Conservation (phyloP, 2,329 filamentous ascomycete genomes). For the Microsporum canis region DNA sequence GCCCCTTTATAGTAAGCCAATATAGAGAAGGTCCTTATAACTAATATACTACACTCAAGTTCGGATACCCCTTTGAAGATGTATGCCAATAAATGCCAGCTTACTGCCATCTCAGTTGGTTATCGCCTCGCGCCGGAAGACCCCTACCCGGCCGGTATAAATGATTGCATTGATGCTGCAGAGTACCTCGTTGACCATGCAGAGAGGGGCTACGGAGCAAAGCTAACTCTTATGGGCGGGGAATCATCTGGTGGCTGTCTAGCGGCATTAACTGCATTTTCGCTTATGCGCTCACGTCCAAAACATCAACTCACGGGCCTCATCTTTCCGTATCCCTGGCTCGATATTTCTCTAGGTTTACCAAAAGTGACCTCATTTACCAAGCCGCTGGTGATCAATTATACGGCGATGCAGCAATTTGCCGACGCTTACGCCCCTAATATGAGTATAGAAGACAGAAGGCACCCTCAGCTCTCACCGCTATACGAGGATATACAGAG, state of each 20-base stretch:
- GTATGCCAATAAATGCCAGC: constrained; percentile 39
- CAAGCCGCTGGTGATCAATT: not conserved
- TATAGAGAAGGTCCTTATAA: not conserved
- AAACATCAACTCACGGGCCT: not conserved
- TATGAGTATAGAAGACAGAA: not conserved
- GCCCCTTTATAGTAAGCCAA: constrained; percentile 9
- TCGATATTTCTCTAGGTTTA: not conserved
- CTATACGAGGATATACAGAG: constrained; percentile 38
- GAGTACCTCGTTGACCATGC: constrained; percentile 43
- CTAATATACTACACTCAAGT: constrained; percentile 16
- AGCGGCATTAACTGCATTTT: constrained; percentile 36
- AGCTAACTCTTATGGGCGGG: constrained; percentile 37
- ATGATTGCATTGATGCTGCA: constrained; percentile 49
- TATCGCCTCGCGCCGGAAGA: constrained; percentile 51
- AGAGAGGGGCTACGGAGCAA: constrained; percentile 31
- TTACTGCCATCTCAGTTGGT: constrained; percentile 46
- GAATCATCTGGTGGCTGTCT: constrained; percentile 45
- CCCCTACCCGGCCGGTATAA: constrained; percentile 43
- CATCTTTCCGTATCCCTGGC: not conserved
- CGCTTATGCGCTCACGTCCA: constrained; percentile 29
- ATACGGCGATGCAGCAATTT: not conserved
- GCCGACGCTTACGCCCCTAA: not conserved
- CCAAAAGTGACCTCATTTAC: not conserved
- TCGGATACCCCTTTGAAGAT: constrained; percentile 40
- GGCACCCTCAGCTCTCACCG: constrained; percentile 37